Conservation (phyloP, 2,329 filamentous ascomycete genomes). For the Chaetothyriales sp. region DNA sequence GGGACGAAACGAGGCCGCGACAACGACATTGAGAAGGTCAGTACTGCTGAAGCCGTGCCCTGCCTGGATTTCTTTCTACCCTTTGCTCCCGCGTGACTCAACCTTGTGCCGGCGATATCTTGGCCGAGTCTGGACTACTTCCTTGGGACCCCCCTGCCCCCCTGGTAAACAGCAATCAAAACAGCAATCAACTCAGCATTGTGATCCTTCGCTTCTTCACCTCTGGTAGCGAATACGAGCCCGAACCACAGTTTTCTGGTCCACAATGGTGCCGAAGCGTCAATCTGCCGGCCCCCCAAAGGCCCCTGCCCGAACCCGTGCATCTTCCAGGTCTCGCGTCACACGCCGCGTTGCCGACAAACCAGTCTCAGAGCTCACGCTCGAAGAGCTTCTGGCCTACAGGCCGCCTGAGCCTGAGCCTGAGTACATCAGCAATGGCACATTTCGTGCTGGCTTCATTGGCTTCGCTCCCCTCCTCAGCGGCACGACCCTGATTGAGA, state of each 20-base stretch:
- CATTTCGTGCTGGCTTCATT: background rate
- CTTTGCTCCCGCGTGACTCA: background rate
- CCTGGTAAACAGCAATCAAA: no score
- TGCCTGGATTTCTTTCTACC: background rate
- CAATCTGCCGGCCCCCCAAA: background rate
- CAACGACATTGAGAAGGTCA: constrained; percentile 36
- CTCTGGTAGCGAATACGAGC: no score
- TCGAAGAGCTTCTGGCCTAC: constrained; percentile 4
- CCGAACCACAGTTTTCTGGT: background rate
- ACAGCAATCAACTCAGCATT: background rate
- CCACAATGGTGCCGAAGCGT: background rate
- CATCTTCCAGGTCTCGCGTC: background rate
- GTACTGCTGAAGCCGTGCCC: constrained; percentile 7
- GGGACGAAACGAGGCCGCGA: constrained; percentile 33
- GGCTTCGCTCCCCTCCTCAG: constrained; percentile 8
- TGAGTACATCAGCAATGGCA: constrained; percentile 5
- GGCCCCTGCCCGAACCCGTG: background rate
- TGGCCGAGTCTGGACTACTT: background rate
- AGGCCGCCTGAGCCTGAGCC: constrained; percentile 5
- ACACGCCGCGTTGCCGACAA: background rate
- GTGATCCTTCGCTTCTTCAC: background rate
- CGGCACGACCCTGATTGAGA: constrained; percentile 7
- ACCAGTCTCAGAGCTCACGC: background rate
- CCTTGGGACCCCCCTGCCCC: no score
- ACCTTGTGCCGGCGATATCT: background rate